These are phyloP conservation scores for Spathaspora boniae DNA, from an alignment of 805 yeast species.

Conservation along the genomic window DNA sequence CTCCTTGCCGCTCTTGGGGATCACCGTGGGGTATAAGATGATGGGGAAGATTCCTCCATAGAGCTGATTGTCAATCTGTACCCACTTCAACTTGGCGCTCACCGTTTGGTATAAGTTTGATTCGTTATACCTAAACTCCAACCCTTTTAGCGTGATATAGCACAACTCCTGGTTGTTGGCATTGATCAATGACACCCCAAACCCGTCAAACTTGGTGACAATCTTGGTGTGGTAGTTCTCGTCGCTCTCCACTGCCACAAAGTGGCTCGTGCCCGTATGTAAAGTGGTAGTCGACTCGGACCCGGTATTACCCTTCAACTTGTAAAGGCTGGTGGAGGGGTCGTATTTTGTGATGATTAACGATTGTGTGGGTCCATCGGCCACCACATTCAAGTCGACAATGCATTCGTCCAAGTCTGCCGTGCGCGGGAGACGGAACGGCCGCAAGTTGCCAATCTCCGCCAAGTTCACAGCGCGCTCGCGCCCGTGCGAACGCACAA, in stretches of 20 bases:
- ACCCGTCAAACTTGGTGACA: conserved; percentile 69
- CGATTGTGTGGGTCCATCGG: conserved; percentile 94
- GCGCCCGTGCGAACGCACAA: conserved; percentile 66
- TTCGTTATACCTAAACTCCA: conserved; percentile 77
- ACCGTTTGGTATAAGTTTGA: conserved; percentile 81
- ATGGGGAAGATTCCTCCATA: conserved; percentile 89
- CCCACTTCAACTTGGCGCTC: conserved; percentile 84
- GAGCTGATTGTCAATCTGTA: conserved; percentile 89
- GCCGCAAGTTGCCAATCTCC: conserved; percentile 88
- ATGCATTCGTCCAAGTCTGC: conserved; percentile 41
- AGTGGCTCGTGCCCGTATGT: conserved; percentile 26
- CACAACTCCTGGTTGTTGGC: conserved; percentile 70
- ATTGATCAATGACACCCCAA: conserved; percentile 84
- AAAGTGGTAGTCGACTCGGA: conserved; percentile 27
- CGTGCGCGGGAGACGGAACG: conserved; percentile 68
- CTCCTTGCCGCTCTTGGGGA: conserved; percentile 80
- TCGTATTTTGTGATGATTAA: conserved; percentile 81
- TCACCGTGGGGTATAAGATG: conserved; percentile 81
- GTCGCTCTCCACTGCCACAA: conserved; percentile 53
- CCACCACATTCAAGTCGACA: conserved; percentile 87
- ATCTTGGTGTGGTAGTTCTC: conserved; percentile 52
- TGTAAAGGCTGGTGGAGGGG: conserved; percentile 72
- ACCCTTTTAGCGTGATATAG: conserved; percentile 76
- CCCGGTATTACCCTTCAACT: conserved; percentile 33
- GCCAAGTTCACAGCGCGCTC: conserved; percentile 82